Base-by-base conservation (phyloP, 2,329 filamentous ascomycete species). In the Aureobasidium lini region DNA sequence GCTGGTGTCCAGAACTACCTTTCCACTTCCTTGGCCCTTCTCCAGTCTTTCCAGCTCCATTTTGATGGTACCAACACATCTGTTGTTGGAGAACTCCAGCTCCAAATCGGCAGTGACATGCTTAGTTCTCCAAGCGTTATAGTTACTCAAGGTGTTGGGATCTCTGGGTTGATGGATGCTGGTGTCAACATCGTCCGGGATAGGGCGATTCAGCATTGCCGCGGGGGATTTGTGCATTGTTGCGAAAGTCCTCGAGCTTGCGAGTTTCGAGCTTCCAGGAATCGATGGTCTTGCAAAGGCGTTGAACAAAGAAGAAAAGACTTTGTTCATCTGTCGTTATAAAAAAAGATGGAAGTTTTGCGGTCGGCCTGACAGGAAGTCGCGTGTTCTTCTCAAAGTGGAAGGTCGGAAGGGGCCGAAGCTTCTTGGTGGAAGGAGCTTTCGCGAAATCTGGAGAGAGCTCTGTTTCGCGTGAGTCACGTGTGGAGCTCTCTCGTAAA, bases 101-200 rank as follows among this genome's bases (percentile, higher is more conserved):
- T 85, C 84, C 69, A 96, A 84, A 72, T 88, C 85, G 60, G 89
- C 88, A 18, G 84, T 86, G 18, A 90, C 94, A 76, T 96, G 91
- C 71, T 82, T 85, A 16, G 90, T 96, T 62, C 84, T 80, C 85
- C 90, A 96, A 59, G 87, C 85, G 73, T 89, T 85, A 75, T 96
- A 96, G 78, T 97, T 97, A 70, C 89, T 88, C 61, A 94, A 77
- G 29, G 94, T 96, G 73, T 91, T 95, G 57, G 91, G 91, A 75
- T 97, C 93, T 63, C 71, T 63, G 8, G 65, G 68, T 39, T 67
- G 61, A 49, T 71, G 68, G 13, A 72, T 70, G 43, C 63, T 66
- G n/a, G 63, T 62, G 31, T 63, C 60, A 9, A 62, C 48, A 43
- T 58, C 29, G 10, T 47, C 57, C 16, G 57, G 31, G 36, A 62